phyloP scores from a whole-genome alignment of 768 basidiomycete species.

The Leccinum variicolor region DNA sequence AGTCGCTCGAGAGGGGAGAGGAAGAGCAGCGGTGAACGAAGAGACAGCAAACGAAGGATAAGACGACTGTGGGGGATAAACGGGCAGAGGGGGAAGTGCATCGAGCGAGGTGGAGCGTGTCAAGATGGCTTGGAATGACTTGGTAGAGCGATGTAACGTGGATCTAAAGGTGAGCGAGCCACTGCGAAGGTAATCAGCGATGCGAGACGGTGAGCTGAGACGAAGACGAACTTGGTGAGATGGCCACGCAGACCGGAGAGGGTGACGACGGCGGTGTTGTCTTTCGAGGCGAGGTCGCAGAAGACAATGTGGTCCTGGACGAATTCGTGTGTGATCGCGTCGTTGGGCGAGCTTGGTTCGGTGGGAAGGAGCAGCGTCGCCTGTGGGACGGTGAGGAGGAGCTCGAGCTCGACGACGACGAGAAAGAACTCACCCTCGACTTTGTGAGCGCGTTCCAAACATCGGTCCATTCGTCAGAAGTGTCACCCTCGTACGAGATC shows the following conservation, averaged over 20 bases:
- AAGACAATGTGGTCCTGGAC: conserved; percentile 81
- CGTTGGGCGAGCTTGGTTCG: conserved; percentile 49
- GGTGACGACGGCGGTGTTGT: conserved; percentile 59
- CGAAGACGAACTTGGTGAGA: conserved; percentile 50
- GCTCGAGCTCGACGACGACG: conserved; percentile 16
- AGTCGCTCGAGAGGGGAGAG: conserved; percentile 35
- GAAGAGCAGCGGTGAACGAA: conserved; percentile 34
- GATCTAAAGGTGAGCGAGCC: conserved; percentile 43
- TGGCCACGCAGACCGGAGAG: conserved; percentile 81
- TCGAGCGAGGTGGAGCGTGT: conserved; percentile 35
- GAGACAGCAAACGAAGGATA: conserved; percentile 51
- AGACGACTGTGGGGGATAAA: conserved; percentile 30
- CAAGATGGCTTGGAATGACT: conserved; percentile 39
- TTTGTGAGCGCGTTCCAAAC: conserved; percentile 61
- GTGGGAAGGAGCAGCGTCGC: conserved; percentile 78
- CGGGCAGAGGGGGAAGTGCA: conserved; percentile 55
- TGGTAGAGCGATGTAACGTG: conserved; percentile 38
- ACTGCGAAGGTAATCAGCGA: conserved; percentile 30
- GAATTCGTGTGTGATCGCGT: conserved; percentile 66
- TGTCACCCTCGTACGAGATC: conserved; percentile 50
- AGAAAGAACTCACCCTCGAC: conserved; percentile 54
- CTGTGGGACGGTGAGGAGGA: conserved; percentile 36
- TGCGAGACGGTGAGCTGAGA: conserved; percentile 23
- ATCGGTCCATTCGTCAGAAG: conserved; percentile 61
- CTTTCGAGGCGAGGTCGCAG: conserved; percentile 48